phyloP scores from a whole-genome alignment of 2,329 filamentous ascomycete species.

The Arthrinium puccinioides region DNA sequence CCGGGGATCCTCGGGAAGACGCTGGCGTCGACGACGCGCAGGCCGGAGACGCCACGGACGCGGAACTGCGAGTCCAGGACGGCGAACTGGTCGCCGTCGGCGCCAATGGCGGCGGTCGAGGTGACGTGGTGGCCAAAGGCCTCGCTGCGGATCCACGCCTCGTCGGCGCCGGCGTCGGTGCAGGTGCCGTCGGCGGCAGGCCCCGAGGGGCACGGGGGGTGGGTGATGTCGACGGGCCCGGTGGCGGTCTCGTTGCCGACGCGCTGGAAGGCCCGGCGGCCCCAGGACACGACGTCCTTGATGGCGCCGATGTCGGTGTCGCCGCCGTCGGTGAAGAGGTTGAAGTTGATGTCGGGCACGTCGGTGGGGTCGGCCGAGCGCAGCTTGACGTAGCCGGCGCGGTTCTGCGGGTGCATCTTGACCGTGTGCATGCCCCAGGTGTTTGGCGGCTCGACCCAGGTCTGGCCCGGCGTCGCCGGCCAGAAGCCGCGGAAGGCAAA shows the following conservation, averaged over 20 bases:
- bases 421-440: constrained; percentile 27
- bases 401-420: constrained; percentile 38
- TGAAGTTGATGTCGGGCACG: constrained; percentile 55
- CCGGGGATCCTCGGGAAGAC: constrained; percentile 40
- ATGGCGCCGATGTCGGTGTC: constrained; percentile 35
- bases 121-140: constrained; percentile 50
- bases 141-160: constrained; percentile 29
- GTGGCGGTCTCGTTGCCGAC: constrained; percentile 1
- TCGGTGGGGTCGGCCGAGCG: constrained; percentile 54
- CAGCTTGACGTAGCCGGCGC: constrained; percentile 35
- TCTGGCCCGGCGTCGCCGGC: constrained; percentile 8
- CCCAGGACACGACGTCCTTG: constrained; percentile 3
- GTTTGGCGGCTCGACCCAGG: constrained; percentile 13
- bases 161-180: constrained; percentile 3
- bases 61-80: constrained; percentile 46
- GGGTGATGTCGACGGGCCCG: constrained; percentile 2
- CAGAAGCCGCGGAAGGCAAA: constrained; percentile 11
- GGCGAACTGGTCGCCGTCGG: constrained; percentile 40
- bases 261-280: constrained; percentile 1
- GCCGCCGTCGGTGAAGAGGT: constrained; percentile 42
- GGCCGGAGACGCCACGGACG: constrained; percentile 40
- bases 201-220: background rate
- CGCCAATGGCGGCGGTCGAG: constrained; percentile 45
- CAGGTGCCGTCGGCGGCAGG: background rate
- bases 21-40: constrained; percentile 49